Base-by-base conservation (phyloP, 2,329 filamentous ascomycete species). In the Neonectria hederae region DNA sequence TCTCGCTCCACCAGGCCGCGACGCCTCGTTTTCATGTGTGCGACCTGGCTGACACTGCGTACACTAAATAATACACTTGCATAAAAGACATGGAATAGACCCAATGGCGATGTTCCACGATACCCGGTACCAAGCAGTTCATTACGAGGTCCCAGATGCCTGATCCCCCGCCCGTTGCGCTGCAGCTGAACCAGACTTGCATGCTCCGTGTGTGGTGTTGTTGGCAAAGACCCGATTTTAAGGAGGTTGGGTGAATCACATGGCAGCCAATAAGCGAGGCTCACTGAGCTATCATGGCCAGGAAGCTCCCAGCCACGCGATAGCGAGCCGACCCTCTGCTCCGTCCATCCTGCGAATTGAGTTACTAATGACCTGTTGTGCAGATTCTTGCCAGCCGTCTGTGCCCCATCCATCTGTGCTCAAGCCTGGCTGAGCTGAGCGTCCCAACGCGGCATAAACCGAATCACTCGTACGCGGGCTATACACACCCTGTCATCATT, bases 101-200 rank as follows among this genome's bases (percentile, higher is more conserved):
- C 75, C 75, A 77, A 79, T 78, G 64, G 59, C 65, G 46, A 48
- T 62, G 64, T 65, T 76, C 74, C 76, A 78, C 76, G 76, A 78
- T 69, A 72, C 65, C 65, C 40, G 53, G 55, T 65, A 66, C 61
- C 59, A 11, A 65, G 59, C 59, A 13, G 59, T 59, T 73, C 61
- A 70, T 69, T 69, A 70, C 72, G 66, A 72, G 54, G 66, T 64
- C 56, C 53, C 53, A 61, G 63, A 72, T 70, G 68, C 64, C 68
- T 72, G 65, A 67, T 70, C 62, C 59, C 57, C 65, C 56, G 64
- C 68, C 65, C 61, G 43, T 40, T 54, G 55, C 51, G 54, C 65
- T 72, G 69, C 67, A 72, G 69, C 63, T 70, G 65, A 59, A 60
- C 42, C 63, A 65, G 65, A 56, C 63, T 71, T 67, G 59, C 22